Percentiles rank a stretch among this genome's conserved stretches.
These are phyloP conservation scores for Beauveria sp. DNA, from an alignment of 2,329 filamentous ascomycete genomes.

Conservation along the genomic window DNA sequence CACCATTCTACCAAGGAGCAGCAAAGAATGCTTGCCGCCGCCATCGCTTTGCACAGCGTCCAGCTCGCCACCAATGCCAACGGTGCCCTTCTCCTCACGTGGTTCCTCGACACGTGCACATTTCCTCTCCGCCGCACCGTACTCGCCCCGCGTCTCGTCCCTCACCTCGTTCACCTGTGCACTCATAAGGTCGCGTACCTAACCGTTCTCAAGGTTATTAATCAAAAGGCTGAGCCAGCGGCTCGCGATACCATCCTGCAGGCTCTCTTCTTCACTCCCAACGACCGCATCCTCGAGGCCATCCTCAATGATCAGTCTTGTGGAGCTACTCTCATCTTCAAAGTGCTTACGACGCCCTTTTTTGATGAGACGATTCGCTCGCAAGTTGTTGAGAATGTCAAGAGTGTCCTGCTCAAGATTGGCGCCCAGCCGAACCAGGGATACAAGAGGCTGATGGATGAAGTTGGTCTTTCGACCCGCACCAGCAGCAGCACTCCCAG, in stretches of 20 bases:
- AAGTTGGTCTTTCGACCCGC: constrained; percentile 79
- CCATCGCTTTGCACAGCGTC: constrained; percentile 93
- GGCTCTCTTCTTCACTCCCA: constrained; percentile 84
- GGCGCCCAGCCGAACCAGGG: constrained; percentile 92
- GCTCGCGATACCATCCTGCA: constrained; percentile 84
- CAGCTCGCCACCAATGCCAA: constrained; percentile 95
- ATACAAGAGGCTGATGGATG: constrained; percentile 98
- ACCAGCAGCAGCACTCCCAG: constrained; percentile 34
- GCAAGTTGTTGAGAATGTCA: constrained; percentile 87
- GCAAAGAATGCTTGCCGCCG: constrained; percentile 87
- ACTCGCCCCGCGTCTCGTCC: constrained; percentile 82
- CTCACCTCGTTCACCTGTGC: constrained; percentile 88
- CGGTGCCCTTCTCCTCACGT: constrained; percentile 85
- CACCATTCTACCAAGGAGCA: constrained; percentile 93
- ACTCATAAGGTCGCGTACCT: constrained; percentile 98
- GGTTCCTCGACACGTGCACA: constrained; percentile 97
- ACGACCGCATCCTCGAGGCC: constrained; percentile 79
- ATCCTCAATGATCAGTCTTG: constrained; percentile 89
- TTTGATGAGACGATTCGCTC: constrained; percentile 85
- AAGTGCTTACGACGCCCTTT: constrained; percentile 94
- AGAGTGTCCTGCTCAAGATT: constrained; percentile 77
- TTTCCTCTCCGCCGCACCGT: constrained; percentile 89
- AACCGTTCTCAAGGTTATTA: constrained; percentile 96
- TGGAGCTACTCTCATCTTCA: constrained; percentile 94
- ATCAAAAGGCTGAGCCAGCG: constrained; percentile 90